A percentile compares a stretch with the other conserved stretches of the same genome.
Evolutionary conservation across 139 green algal species (phyloP).

Genomic region (Chlamydomonas asymmetrica): DNA sequence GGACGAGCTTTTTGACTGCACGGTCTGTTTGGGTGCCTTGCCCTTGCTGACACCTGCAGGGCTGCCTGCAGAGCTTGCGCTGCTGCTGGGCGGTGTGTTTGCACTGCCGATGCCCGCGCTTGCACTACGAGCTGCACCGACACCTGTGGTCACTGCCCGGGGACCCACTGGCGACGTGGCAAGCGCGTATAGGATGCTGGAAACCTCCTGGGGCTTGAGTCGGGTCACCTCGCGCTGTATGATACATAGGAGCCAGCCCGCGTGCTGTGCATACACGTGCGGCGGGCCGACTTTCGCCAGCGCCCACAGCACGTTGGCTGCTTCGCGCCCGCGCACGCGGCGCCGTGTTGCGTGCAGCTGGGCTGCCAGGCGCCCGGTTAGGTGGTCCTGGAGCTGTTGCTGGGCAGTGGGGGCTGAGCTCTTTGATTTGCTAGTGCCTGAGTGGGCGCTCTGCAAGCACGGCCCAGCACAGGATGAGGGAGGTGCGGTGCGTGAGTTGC

Average conservation of each 20-base stretch:
- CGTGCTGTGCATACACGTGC: neutral
- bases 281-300: neutral
- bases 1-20: too few species aligned
- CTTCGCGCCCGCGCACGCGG: neutral
- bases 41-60: too few species aligned
- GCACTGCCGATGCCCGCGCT: too few species aligned
- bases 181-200: neutral
- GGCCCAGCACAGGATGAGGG: neutral
- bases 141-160: too few species aligned
- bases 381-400: too few species aligned
- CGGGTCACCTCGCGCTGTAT: neutral
- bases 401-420: too few species aligned
- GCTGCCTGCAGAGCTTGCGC: too few species aligned
- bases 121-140: too few species aligned
- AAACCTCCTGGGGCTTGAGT: slow-evolving; percentile 2
- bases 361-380: neutral
- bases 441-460: neutral
- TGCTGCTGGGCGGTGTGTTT: too few species aligned
- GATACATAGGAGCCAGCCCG: neutral
- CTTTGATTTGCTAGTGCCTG: neutral
- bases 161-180: too few species aligned
- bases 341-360: neutral
- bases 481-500: neutral
- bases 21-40: too few species aligned
- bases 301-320: slow-evolving; percentile 1